These are phyloP conservation scores for Lasiodiplodia theobromae DNA, from an alignment of 2,329 filamentous ascomycete species.

Conservation along the genomic window DNA sequence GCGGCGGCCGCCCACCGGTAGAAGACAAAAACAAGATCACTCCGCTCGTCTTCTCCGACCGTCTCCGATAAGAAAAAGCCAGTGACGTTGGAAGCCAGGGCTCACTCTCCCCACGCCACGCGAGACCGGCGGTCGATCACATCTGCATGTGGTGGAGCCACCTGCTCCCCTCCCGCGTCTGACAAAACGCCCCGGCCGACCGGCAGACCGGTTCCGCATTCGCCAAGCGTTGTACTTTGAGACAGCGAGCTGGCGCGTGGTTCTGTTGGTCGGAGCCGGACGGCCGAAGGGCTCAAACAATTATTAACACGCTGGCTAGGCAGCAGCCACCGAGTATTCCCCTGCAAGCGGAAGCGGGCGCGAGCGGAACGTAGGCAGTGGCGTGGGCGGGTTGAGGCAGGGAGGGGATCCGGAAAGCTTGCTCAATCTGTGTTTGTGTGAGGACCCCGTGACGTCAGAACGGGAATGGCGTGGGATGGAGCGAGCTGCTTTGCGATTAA, in stretches of 20 bases:
- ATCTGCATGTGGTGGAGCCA: neutral
- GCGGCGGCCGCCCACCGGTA: neutral
- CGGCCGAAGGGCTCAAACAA: neutral
- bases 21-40: neutral
- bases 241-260: neutral
- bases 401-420: neutral
- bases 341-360: slow-evolving; percentile 3
- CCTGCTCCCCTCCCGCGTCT: neutral
- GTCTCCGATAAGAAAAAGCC: neutral
- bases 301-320: neutral
- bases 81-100: neutral
- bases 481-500: neutral
- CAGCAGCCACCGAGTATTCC: neutral
- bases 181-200: neutral
- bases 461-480: neutral
- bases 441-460: slow-evolving; percentile 14
- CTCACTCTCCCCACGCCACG: neutral
- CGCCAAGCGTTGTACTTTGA: neutral
- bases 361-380: neutral
- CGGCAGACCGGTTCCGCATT: slow-evolving; percentile 13
- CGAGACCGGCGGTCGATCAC: neutral
- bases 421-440: neutral
- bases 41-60: neutral
- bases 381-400: neutral
- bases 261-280: neutral